phyloP scores from a whole-genome alignment of 257 asterid genomes.

The Scutellaria minor region DNA sequence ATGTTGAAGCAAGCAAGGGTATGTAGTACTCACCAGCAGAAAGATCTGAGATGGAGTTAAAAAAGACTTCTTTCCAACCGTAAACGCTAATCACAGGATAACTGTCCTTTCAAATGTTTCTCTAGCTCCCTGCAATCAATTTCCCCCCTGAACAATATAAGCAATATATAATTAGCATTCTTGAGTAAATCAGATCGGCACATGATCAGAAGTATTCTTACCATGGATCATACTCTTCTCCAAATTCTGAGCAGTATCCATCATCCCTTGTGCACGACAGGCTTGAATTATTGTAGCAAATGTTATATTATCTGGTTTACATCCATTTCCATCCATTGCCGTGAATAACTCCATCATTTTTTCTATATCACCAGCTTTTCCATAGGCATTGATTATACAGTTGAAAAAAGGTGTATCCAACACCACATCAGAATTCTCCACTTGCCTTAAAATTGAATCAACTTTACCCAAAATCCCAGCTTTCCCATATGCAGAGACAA shows the following conservation, averaged over 20 bases:
- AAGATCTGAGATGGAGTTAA: constrained; percentile 21
- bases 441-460: constrained; percentile 76
- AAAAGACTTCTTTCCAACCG: constrained; percentile 6
- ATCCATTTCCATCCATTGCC: constrained; percentile 68
- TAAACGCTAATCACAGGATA: constrained; percentile 10
- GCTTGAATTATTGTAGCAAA: constrained; percentile 71
- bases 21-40: constrained; percentile 30
- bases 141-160: constrained; percentile 33
- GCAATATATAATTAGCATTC: constrained; percentile 22
- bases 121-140: constrained; percentile 30
- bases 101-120: constrained; percentile 23
- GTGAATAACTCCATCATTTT: constrained; percentile 67
- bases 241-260: constrained; percentile 61
- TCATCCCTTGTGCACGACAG: constrained; percentile 69
- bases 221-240: constrained; percentile 49
- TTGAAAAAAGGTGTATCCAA: constrained; percentile 83
- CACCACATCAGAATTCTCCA: constrained; percentile 75
- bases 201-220: constrained; percentile 39
- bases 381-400: constrained; percentile 74
- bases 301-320: constrained; percentile 75
- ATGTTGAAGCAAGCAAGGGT: not conserved
- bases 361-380: constrained; percentile 72
- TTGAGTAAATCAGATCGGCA: not conserved
- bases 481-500: constrained; percentile 72
- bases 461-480: constrained; percentile 61